A percentile compares a stretch with the other conserved stretches of the same genome.
These are phyloP conservation scores for Botrytis galanthina DNA, from an alignment of 2,329 filamentous ascomycete species.

Conservation along the genomic window DNA sequence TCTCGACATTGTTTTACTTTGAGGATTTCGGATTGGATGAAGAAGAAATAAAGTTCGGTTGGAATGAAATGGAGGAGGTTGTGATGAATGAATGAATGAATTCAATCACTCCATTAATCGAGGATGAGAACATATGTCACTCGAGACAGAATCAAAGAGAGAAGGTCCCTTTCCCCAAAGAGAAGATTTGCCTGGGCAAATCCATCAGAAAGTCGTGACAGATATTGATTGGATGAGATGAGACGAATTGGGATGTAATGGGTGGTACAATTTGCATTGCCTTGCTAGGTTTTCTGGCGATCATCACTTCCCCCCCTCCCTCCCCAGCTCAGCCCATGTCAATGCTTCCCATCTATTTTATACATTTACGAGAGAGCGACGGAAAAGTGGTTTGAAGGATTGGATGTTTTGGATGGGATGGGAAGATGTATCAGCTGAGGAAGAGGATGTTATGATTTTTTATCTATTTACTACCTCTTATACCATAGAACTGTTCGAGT, in stretches of 20 bases:
- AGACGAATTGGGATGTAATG: neutral
- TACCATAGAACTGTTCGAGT: neutral
- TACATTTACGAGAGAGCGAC: slow-evolving; percentile 3
- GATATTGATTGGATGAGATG: slow-evolving; percentile 2
- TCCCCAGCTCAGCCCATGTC: slow-evolving; percentile 10
- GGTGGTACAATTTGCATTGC: neutral
- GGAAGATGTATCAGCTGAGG: slow-evolving; percentile 10
- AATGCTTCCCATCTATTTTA: neutral
- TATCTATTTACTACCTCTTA: neutral
- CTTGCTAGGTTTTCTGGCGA: slow-evolving; percentile 5
- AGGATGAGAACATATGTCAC: neutral
- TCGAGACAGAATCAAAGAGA: neutral
- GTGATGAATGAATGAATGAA: no score
- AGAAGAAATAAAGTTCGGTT: neutral
- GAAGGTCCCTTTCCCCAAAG: neutral
- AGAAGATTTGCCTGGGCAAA: neutral
- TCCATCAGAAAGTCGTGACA: neutral
- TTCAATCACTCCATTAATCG: neutral
- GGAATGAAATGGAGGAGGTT: neutral
- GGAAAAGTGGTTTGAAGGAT: neutral
- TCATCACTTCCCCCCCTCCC: neutral
- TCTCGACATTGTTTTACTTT: slow-evolving; percentile 4
- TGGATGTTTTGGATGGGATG: neutral
- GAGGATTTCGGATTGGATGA: neutral
- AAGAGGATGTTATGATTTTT: neutral